Conservation (phyloP, 2,329 filamentous ascomycete genomes). For the Ophiostoma novo-ulmi region DNA sequence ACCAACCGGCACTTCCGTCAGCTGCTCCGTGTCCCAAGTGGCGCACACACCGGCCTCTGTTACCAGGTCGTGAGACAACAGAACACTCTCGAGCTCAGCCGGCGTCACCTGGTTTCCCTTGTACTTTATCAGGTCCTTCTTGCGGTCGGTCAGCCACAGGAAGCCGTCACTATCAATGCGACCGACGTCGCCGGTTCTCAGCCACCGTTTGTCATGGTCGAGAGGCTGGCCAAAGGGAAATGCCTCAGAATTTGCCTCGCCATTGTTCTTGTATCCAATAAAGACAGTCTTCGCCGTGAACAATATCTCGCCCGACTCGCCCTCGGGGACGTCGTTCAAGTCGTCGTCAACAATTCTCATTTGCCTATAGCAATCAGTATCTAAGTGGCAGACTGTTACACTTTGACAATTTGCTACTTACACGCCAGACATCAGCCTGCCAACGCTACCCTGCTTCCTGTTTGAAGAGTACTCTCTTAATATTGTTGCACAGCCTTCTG, state of each 20-base stretch:
- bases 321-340: slow-evolving; percentile 14
- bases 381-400: background rate
- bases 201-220: background rate
- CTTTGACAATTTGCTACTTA: background rate
- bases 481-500: slow-evolving; percentile 7
- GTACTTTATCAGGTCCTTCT: slow-evolving; percentile 22
- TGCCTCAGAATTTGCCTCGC: background rate
- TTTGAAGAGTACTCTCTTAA: slow-evolving; percentile 9
- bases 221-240: background rate
- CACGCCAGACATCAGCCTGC: slow-evolving; percentile 13
- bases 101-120: slow-evolving; percentile 21
- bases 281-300: slow-evolving; percentile 11
- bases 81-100: slow-evolving; percentile 17
- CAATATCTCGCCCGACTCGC: slow-evolving; percentile 9
- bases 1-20: slow-evolving; percentile 18
- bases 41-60: slow-evolving; percentile 19
- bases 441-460: slow-evolving; percentile 13
- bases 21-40: slow-evolving; percentile 7
- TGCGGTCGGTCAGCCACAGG: slow-evolving; percentile 19
- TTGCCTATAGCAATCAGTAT: background rate
- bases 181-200: slow-evolving; percentile 16
- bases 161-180: slow-evolving; percentile 18
- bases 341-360: slow-evolving; percentile 16
- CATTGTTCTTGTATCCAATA: slow-evolving; percentile 18
- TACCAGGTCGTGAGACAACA: slow-evolving; percentile 13